These are phyloP conservation scores for Cubamyces lactineus DNA, from an alignment of 768 basidiomycete genomes.

Conservation along the genomic window DNA sequence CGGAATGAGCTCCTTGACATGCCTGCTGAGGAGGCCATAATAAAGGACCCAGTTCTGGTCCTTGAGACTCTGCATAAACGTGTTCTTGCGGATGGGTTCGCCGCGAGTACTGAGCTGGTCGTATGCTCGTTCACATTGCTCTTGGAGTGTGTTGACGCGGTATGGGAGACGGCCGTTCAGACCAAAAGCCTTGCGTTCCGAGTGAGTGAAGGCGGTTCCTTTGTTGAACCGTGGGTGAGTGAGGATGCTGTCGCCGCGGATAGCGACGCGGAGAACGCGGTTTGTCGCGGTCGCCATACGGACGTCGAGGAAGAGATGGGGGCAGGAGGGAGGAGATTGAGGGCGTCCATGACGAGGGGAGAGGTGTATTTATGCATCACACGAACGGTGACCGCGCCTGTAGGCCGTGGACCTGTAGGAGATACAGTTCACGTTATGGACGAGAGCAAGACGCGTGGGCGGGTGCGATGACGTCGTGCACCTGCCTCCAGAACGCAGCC, in stretches of 20 bases:
- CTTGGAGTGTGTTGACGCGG: conserved; percentile 58
- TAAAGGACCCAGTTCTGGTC: conserved; percentile 85
- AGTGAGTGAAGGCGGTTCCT: conserved; percentile 72
- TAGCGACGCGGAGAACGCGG: conserved; percentile 46
- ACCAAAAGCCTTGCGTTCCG: conserved; percentile 73
- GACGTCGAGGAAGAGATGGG: neutral
- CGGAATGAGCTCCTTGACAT: conserved; percentile 54
- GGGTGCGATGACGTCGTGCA: conserved; percentile 11
- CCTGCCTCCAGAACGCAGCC: too few species aligned
- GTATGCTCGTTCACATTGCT: conserved; percentile 78
- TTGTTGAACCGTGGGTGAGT: conserved; percentile 74
- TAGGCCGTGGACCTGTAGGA: too few species aligned
- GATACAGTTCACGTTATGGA: too few species aligned
- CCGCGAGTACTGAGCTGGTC: conserved; percentile 52
- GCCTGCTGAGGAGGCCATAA: conserved; percentile 55
- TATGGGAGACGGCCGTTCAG: conserved; percentile 43
- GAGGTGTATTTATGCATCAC: conserved; percentile 12
- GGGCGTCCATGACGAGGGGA: neutral
- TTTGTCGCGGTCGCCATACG: conserved; percentile 26
- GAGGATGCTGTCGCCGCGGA: conserved; percentile 66
- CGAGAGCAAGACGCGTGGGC: neutral
- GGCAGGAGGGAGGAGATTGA: conserved; percentile 5
- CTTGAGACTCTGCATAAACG: conserved; percentile 75
- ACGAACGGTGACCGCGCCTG: too few species aligned
- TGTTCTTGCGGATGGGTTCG: conserved; percentile 61